phyloP scores from a whole-genome alignment of 2,329 filamentous ascomycete genomes.

The Orbilia blumenaviensis region DNA sequence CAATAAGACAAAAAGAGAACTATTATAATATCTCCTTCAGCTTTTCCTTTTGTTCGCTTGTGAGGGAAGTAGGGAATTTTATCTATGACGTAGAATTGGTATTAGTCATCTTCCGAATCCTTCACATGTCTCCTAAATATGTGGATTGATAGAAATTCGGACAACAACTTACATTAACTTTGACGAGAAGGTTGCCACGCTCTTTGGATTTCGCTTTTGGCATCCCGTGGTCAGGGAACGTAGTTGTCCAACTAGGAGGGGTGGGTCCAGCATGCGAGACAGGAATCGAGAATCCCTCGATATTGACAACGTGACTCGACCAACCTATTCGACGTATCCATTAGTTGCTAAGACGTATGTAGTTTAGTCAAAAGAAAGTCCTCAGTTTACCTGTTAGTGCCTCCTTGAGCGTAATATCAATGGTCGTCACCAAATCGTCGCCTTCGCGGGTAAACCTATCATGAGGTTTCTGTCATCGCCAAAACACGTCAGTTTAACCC shows the following conservation, averaged over 20 bases:
- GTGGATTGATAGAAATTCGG: no score
- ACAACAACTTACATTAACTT: constrained; percentile 86
- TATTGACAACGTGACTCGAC: constrained; percentile 89
- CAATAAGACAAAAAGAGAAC: background rate
- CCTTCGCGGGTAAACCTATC: constrained; percentile 84
- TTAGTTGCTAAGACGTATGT: background rate
- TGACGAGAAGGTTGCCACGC: constrained; percentile 86
- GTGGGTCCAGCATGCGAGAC: constrained; percentile 85
- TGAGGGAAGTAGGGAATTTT: constrained; percentile 81
- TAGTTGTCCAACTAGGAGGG: constrained; percentile 80
- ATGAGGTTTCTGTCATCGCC: constrained; percentile 76
- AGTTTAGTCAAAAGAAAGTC: background rate
- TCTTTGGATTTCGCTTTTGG: constrained; percentile 86
- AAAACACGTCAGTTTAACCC: background rate
- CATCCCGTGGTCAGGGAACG: constrained; percentile 90
- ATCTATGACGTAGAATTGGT: constrained; percentile 47
- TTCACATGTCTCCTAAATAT: background rate
- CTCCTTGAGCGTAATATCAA: constrained; percentile 90
- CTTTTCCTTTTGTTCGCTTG: constrained; percentile 78
- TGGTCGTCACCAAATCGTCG: constrained; percentile 80
- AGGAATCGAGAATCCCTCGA: constrained; percentile 85
- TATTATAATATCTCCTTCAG: constrained; percentile 76
- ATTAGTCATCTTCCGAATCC: constrained; percentile 2
- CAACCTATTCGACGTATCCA: constrained; percentile 66
- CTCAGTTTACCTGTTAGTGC: constrained; percentile 73